Percentiles rank a stretch among this genome's conserved stretches.
Conservation (phyloP, 75 land plant species). For the Ceratopteris richardii region DNA sequence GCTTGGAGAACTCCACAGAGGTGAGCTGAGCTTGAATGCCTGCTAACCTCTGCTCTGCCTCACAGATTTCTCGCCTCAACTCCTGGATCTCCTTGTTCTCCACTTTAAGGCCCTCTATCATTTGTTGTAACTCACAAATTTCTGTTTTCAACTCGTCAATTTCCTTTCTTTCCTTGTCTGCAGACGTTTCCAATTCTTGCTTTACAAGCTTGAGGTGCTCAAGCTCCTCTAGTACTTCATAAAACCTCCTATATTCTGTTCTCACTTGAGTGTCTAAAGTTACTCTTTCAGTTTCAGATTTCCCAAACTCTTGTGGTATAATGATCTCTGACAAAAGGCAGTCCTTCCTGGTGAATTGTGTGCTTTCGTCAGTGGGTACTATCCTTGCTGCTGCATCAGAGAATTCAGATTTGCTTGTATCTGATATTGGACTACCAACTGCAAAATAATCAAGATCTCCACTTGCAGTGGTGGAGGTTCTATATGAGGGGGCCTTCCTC, state of each 20-base stretch:
- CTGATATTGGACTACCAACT: neutral
- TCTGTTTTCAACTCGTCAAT: too few relatives aligned
- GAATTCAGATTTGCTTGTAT: neutral
- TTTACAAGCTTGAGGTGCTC: conserved; percentile 8
- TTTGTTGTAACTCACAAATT: too few relatives aligned
- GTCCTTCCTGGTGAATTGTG: conserved; percentile 3
- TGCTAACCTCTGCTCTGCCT: too few relatives aligned
- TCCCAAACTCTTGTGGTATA: conserved; percentile 11
- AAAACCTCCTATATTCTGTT: conserved; percentile 5
- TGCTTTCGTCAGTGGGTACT: neutral
- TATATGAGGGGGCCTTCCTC: too few relatives aligned
- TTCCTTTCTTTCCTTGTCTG: too few relatives aligned
- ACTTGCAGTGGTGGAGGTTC: neutral
- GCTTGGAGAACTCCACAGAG: too few relatives aligned
- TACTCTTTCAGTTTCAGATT: conserved; percentile 6
- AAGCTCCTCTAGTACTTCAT: conserved; percentile 11
- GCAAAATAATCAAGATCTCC: conserved; percentile 11
- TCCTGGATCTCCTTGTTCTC: too few relatives aligned
- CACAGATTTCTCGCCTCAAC: too few relatives aligned
- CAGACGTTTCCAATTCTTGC: conserved; percentile 5
- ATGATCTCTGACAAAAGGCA: neutral
- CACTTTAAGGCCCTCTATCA: too few relatives aligned
- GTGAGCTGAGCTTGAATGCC: too few relatives aligned
- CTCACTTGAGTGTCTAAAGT: conserved; percentile 11
- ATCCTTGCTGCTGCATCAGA: conserved; percentile 1